These are phyloP conservation scores for Candolleomyces efflorescens DNA, from an alignment of 768 basidiomycete genomes.

Conservation along the genomic window DNA sequence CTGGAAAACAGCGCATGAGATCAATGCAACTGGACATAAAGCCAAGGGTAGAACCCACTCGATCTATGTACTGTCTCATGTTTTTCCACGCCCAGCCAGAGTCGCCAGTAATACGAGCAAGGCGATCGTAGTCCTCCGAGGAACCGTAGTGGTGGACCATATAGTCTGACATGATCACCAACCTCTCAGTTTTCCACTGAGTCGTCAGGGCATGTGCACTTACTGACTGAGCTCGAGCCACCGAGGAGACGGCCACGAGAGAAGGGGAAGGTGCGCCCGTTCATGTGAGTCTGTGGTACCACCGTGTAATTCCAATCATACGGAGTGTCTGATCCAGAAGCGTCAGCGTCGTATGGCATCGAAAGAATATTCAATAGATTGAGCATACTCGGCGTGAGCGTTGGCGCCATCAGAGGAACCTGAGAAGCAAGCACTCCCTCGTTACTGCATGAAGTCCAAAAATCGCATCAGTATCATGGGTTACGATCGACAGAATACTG, in stretches of 20 bases:
- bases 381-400: not conserved
- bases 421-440: conserved; percentile 5
- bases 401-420: conserved; percentile 7
- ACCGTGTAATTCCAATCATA: conserved; percentile 16
- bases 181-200: not conserved
- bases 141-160: conserved; percentile 24
- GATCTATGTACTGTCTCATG: conserved; percentile 19
- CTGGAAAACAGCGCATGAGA: conserved; percentile 4
- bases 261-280: conserved; percentile 4
- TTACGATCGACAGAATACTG: not conserved
- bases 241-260: conserved; percentile 10
- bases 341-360: not conserved
- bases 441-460: not conserved
- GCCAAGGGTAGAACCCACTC: conserved; percentile 13
- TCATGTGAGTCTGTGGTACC: conserved; percentile 4
- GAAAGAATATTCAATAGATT: not conserved
- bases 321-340: conserved; percentile 1
- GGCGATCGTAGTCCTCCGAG: conserved; percentile 47
- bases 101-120: conserved; percentile 40
- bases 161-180: conserved; percentile 11
- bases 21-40: not conserved
- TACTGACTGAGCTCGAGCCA: conserved; percentile 13
- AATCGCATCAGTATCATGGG: not conserved
- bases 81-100: conserved; percentile 36
- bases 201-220: not conserved